Base-by-base conservation (phyloP, 163 green algal genomes). In the Volvox carteri region DNA sequence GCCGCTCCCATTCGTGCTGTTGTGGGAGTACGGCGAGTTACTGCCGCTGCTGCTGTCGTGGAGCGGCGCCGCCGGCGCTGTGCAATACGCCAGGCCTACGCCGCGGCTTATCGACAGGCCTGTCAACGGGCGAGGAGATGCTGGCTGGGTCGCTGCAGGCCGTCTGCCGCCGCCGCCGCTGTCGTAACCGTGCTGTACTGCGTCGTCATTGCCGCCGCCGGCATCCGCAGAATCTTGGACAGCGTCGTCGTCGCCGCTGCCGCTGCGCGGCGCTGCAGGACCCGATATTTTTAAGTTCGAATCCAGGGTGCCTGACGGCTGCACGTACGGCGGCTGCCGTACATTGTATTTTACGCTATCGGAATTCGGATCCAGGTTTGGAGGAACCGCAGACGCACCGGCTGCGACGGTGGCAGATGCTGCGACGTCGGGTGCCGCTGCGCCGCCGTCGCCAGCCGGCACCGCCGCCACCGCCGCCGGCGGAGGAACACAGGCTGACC, bases 241-340 rank as follows among this genome's bases (percentile, higher is more conserved):
- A 58, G 48, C 48, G 14, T 11, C 48, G 11, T 58, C 48, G 48
- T 14, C 14, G 48, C 48, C 48, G 48, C 48, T 58, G 48, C 48
- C 14, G 48, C n/a, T n/a, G n/a, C n/a, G n/a, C n/a, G n/a, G n/a
- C n/a, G n/a, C n/a, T n/a, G n/a, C n/a, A n/a, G n/a, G n/a, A n/a
- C n/a, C n/a, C n/a, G n/a, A n/a, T n/a, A n/a, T n/a, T n/a, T n/a
- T n/a, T n/a, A n/a, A n/a, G 14, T 39, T 7, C 60, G n/a, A 72
- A 56, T 56, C 70, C 3, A 73, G 30, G 1, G 37, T 39, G 37
- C 41, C 37, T 19, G 70, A 78, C 1, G 33, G 33, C 70, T 56
- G 70, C 39, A 78, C 39, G 70, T 39, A 39, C 21, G 70, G 70
- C 70, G 70, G 70, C 70, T 39, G 70, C 2, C 70, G 70, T 37